Evolutionary conservation across 352 stramenopile species (phyloP).

Genomic region (Phytophthora palmivora): DNA sequence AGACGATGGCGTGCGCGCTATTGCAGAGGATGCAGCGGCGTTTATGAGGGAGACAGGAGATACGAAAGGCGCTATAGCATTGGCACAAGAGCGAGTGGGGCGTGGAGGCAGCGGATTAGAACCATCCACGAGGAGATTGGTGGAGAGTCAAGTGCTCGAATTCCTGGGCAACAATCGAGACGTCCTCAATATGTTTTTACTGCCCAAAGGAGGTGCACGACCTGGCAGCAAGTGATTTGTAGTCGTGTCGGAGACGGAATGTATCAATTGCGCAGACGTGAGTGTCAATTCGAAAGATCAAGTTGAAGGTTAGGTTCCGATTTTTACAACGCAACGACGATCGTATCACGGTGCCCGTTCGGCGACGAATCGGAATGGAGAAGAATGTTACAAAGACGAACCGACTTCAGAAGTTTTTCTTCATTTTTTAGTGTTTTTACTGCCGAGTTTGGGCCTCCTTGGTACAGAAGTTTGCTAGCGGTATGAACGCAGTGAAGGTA

Average conservation of each 20-base stretch:
- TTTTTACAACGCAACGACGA: constrained; percentile 23
- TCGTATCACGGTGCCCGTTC: constrained; percentile 3
- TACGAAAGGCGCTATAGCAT: constrained; percentile 60
- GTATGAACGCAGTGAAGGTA: background rate
- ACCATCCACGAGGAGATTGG: constrained; percentile 74
- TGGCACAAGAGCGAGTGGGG: constrained; percentile 74
- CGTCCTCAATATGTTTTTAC: constrained; percentile 83
- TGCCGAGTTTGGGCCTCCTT: background rate
- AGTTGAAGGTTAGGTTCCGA: constrained; percentile 18
- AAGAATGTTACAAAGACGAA: constrained; percentile 1
- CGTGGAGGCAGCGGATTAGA: constrained; percentile 60
- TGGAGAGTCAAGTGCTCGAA: constrained; percentile 81
- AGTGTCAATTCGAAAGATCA: constrained; percentile 33
- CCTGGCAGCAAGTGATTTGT: constrained; percentile 27
- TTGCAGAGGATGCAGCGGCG: constrained; percentile 65
- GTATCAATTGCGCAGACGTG: constrained; percentile 2
- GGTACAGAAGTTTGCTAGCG: background rate
- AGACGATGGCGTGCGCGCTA: constrained; percentile 69
- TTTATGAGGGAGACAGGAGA: constrained; percentile 76
- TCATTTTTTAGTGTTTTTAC: background rate
- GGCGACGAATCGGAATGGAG: constrained; percentile 16
- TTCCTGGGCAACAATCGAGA: constrained; percentile 82
- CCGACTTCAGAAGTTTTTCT: background rate
- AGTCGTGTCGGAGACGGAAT: constrained; percentile 13
- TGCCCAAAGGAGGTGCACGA: constrained; percentile 45